Percentiles rank a stretch among this genome's conserved stretches.
phyloP scores from a whole-genome alignment of 192 early-diverging fungal species.

The Globomyces pollinis-pini region DNA sequence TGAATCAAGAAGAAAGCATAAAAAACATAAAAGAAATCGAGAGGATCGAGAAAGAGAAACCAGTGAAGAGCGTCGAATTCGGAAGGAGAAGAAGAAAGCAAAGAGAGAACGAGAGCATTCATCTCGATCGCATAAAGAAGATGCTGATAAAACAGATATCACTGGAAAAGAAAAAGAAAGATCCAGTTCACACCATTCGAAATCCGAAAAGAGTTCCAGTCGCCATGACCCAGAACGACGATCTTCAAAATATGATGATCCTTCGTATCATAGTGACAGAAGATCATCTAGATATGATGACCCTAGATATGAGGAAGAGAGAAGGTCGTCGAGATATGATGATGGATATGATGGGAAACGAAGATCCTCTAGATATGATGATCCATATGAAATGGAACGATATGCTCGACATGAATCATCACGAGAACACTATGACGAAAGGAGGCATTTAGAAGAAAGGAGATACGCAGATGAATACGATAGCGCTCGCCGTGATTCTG shows the following conservation, averaged over 20 bases:
- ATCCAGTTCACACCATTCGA: neutral
- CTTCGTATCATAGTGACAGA: neutral
- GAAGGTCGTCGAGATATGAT: neutral
- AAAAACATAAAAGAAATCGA: too few species aligned
- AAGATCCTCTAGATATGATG: neutral
- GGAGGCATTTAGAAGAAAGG: neutral
- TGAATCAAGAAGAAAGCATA: too few species aligned
- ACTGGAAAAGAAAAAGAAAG: neutral
- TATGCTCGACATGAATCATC: neutral
- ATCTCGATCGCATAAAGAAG: neutral
- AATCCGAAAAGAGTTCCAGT: neutral
- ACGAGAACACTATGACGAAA: constrained; percentile 2
- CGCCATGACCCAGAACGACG: neutral
- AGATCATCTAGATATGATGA: neutral
- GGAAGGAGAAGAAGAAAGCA: neutral
- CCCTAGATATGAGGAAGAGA: neutral
- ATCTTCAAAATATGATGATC: neutral
- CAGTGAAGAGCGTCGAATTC: neutral
- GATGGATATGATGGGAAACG: neutral
- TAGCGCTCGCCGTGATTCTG: neutral
- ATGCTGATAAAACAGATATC: neutral
- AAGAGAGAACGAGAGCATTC: constrained; percentile 3
- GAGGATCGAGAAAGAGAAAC: neutral
- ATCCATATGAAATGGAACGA: neutral
- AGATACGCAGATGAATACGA: neutral